These are phyloP conservation scores for Kwoniella europaea DNA, from an alignment of 768 basidiomycete genomes.

Conservation along the genomic window DNA sequence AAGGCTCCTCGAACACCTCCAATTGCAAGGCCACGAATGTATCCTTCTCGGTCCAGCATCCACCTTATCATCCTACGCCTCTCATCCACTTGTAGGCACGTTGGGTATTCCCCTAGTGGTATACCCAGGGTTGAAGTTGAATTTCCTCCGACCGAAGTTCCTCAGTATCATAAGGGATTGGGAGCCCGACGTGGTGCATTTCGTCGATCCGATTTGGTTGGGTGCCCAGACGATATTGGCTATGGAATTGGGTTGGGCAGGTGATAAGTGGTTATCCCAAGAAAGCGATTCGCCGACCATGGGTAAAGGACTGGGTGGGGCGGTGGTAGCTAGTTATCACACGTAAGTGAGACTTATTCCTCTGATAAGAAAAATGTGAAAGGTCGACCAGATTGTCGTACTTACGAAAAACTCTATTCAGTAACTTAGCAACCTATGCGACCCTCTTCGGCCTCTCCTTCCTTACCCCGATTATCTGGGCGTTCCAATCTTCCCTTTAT, in stretches of 20 bases:
- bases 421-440: conserved; percentile 60
- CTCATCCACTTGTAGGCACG: conserved; percentile 60
- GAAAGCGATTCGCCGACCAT: conserved; percentile 39
- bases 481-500: conserved; percentile 54
- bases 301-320: conserved; percentile 53
- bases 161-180: conserved; percentile 57
- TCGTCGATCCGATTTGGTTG: conserved; percentile 63
- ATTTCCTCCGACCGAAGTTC: conserved; percentile 61
- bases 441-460: conserved; percentile 60
- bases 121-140: conserved; percentile 61
- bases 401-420: conserved; percentile 16
- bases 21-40: conserved; percentile 60
- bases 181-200: conserved; percentile 61
- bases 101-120: conserved; percentile 60
- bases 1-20: conserved; percentile 60
- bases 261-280: conserved; percentile 53
- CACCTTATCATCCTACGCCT: conserved; percentile 59
- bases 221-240: conserved; percentile 61
- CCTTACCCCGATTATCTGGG: conserved; percentile 61
- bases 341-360: conserved; percentile 46
- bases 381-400: not conserved
- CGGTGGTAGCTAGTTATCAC: conserved; percentile 60
- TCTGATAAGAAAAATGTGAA: not conserved
- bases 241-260: conserved; percentile 59
- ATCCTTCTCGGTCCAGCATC: conserved; percentile 61